Evolutionary conservation across 1,284 basidiomycete genomes (phyloP), one percentile per base, ranked within the genome.

Genomic region (Pascua guehoae): DNA sequence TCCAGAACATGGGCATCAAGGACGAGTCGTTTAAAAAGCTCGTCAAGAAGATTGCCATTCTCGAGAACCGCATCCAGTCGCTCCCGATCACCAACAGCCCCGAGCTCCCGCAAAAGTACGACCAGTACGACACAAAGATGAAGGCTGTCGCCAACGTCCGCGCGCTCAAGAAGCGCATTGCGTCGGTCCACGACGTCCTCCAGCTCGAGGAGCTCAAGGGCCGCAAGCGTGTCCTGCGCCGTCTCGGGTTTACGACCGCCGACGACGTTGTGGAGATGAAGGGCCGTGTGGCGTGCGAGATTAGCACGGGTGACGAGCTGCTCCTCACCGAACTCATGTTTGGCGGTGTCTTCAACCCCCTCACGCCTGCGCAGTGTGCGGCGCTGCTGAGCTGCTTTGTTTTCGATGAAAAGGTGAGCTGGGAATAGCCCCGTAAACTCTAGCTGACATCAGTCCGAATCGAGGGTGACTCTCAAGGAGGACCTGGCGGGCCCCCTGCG

Each of bases 251-350:
- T 79, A 94, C 92, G 0, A 88, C 84, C 4, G 76, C 85, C 4
- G 84, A 88, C 3, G 96, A 98, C 73, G 95, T 98, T 53, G 92
- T 98, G 12, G 94, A 98, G 73, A 88, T 95, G 83, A 99, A 99
- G 78, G 96, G 96, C 1, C 83, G 96, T 45, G 96, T 98, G 0
- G 96, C 96, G 15, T 99, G 96, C 75, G 96, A 99, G 79, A 98
- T 99, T 74, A 92, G 88, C 67, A 89, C 94, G 1, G 96, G 96
- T 12, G 96, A 99, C 71, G 96, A 99, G 78, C 78, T 99, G 49
- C 81, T 99, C 37, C 81, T 99, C 60, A 98, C 96, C 0, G 96
- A 99, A 76, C 84, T 99, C 73, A 89, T 98, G 64, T 98, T 99
- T 81, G 93, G 96, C 65, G 95, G 95, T 53, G 88, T 87, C 4